A percentile compares a stretch with the other conserved stretches of the same genome.
Conservation (phyloP, 768 basidiomycete species). For the Dioszegia aurantiaca region DNA sequence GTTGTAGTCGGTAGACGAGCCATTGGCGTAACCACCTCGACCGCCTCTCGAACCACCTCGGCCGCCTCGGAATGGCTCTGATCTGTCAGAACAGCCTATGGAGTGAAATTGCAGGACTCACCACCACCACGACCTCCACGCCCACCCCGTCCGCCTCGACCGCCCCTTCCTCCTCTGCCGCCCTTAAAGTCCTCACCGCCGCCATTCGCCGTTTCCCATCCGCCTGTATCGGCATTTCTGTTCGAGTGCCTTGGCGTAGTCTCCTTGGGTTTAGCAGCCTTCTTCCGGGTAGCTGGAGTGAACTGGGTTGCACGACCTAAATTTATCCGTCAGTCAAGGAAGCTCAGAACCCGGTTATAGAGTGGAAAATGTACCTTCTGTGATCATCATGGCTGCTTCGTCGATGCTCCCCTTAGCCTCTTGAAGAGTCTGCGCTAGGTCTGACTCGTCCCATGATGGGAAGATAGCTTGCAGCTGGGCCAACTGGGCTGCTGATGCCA, state of each 20-base stretch:
- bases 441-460: constrained; percentile 52
- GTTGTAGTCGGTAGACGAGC: constrained; percentile 6
- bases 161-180: constrained; percentile 50
- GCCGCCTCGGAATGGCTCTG: constrained; percentile 45
- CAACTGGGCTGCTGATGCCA: constrained; percentile 44
- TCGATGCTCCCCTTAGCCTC: constrained; percentile 52
- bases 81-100: background rate
- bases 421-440: constrained; percentile 47
- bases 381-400: constrained; percentile 50
- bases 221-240: constrained; percentile 45
- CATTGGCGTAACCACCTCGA: constrained; percentile 46
- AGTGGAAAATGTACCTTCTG: constrained; percentile 46
- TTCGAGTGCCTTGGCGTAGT: constrained; percentile 34
- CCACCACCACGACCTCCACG: constrained; percentile 45
- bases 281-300: constrained; percentile 51
- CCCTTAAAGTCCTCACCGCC: constrained; percentile 40
- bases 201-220: constrained; percentile 39
- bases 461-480: constrained; percentile 50
- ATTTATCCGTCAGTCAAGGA: background rate
- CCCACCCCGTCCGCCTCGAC: constrained; percentile 48
- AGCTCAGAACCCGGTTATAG: background rate
- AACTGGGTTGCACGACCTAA: constrained; percentile 53
- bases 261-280: constrained; percentile 36
- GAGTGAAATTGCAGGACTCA: constrained; percentile 21
- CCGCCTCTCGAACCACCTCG: constrained; percentile 51